Conservation (phyloP, 2,329 filamentous ascomycete species). For the Allantophomopsis cytisporea region DNA sequence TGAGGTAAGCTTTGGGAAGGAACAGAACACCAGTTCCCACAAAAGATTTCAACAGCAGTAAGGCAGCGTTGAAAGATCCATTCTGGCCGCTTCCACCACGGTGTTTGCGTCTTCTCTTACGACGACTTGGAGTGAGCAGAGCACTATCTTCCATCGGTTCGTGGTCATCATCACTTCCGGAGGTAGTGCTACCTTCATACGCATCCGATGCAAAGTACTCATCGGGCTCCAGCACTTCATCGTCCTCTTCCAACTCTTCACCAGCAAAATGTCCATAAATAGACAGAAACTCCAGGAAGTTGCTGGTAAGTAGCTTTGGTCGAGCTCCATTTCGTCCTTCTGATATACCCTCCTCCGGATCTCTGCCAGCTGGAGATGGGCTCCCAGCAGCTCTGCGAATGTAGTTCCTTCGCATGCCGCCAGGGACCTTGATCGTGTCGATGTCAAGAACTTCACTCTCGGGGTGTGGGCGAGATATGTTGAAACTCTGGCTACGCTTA, state of each 20-base stretch:
- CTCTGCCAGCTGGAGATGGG: slow-evolving; percentile 29
- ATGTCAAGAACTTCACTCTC: slow-evolving; percentile 76
- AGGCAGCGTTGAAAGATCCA: slow-evolving; percentile 62
- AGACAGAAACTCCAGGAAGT: slow-evolving; percentile 89
- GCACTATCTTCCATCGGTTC: slow-evolving; percentile 83
- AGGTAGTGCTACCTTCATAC: slow-evolving; percentile 37
- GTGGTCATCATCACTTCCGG: slow-evolving; percentile 47
- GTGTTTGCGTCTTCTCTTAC: slow-evolving; percentile 63
- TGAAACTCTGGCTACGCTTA: slow-evolving; percentile 81
- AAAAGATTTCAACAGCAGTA: slow-evolving; percentile 91
- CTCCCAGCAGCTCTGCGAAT: slow-evolving; percentile 63
- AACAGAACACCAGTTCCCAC: slow-evolving; percentile 94
- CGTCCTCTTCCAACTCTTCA: slow-evolving; percentile 92
- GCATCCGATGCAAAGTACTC: slow-evolving; percentile 81
- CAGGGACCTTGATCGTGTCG: slow-evolving; percentile 80
- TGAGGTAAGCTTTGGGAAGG: slow-evolving; percentile 82
- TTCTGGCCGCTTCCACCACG: slow-evolving; percentile 65
- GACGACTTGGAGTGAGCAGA: slow-evolving; percentile 62
- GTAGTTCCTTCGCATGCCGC: slow-evolving; percentile 86
- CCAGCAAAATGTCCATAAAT: slow-evolving; percentile 96
- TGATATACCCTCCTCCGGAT: slow-evolving; percentile 18
- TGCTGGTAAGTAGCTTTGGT: slow-evolving; percentile 68
- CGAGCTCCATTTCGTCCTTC: slow-evolving; percentile 25
- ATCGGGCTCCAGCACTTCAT: slow-evolving; percentile 73
- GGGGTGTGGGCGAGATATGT: slow-evolving; percentile 60